A percentile compares a stretch with the other conserved stretches of the same genome.
Evolutionary conservation across 441 rosid genomes (phyloP).

Genomic region (Macaranga tanarius): DNA sequence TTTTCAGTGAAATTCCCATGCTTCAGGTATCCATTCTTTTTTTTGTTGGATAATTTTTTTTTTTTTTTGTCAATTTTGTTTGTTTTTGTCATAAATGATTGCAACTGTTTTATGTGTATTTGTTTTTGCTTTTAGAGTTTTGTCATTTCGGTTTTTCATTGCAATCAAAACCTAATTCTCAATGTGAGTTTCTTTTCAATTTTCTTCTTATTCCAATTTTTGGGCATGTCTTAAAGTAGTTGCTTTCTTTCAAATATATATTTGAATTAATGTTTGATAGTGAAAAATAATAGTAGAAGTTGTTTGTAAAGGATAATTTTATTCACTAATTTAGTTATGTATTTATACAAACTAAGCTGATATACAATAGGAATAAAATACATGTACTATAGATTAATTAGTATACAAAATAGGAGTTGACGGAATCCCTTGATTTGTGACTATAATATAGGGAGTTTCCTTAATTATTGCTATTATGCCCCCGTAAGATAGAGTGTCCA

Average conservation of each 20-base stretch:
- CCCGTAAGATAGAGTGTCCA: background rate
- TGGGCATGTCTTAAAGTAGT: background rate
- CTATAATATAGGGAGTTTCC: background rate
- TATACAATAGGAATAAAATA: no score
- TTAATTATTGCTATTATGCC: background rate
- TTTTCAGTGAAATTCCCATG: slow-evolving; percentile 13
- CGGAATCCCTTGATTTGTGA: background rate
- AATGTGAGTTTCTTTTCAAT: slow-evolving; percentile 21
- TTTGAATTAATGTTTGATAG: slow-evolving; percentile 10
- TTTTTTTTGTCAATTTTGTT: background rate
- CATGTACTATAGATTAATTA: no score
- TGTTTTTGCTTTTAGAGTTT: slow-evolving; percentile 5
- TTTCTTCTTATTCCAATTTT: background rate
- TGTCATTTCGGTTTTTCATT: slow-evolving; percentile 14
- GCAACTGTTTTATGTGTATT: background rate
- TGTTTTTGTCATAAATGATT: background rate
- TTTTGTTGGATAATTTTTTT: no score
- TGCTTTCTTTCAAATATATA: background rate
- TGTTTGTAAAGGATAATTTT: no score
- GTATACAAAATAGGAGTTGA: no score
- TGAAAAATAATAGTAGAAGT: no score
- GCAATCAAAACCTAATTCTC: slow-evolving; percentile 9
- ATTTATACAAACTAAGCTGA: no score
- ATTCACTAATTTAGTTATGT: no score
- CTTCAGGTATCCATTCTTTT: background rate